These are phyloP conservation scores for Linum trigynum DNA, from an alignment of 345 rosid species.

Conservation along the genomic window DNA sequence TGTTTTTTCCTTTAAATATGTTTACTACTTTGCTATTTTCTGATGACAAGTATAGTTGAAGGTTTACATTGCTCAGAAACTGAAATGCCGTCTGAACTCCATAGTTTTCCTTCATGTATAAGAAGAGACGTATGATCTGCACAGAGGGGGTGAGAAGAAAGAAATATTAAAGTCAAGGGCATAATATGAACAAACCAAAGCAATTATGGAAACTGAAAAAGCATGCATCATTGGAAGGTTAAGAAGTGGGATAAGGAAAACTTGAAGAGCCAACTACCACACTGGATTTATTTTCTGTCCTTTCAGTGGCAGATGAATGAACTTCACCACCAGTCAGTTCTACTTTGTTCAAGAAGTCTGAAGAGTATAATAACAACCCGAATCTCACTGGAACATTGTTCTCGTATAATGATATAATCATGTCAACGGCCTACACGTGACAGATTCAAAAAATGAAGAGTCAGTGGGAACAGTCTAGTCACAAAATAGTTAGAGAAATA, in stretches of 20 bases:
- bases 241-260: neutral
- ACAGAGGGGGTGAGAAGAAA: conserved; percentile 7
- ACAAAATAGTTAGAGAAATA: conserved; percentile 8
- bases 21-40: no score
- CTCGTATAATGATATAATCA: conserved; percentile 65
- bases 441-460: neutral
- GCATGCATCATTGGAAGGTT: no score
- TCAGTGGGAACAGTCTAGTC: neutral
- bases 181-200: no score
- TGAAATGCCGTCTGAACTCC: conserved; percentile 72
- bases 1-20: no score
- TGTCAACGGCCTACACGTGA: conserved; percentile 49
- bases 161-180: no score
- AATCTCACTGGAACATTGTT: conserved; percentile 80
- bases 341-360: conserved; percentile 49
- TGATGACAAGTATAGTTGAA: neutral
- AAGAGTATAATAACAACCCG: conserved; percentile 78
- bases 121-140: conserved; percentile 86
- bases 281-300: conserved; percentile 66
- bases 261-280: conserved; percentile 49
- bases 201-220: neutral
- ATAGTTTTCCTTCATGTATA: conserved; percentile 73
- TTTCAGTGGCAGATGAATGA: conserved; percentile 31
- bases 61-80: conserved; percentile 73
- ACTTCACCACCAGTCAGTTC: conserved; percentile 49